These are phyloP conservation scores for Trametes sanguinea DNA, from an alignment of 768 basidiomycete genomes.

Conservation along the genomic window DNA sequence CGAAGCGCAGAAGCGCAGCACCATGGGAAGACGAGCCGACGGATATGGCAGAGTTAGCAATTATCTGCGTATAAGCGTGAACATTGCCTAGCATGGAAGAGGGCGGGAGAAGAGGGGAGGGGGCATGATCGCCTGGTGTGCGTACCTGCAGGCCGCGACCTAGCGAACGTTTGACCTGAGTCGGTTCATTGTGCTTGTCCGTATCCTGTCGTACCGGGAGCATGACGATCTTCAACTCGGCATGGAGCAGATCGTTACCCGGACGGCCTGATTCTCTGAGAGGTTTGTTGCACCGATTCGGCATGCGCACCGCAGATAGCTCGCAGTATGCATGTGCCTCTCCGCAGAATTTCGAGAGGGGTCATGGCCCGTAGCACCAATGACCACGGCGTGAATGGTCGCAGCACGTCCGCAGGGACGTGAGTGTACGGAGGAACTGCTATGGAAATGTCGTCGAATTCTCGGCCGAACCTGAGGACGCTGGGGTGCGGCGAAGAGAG, in stretches of 20 bases:
- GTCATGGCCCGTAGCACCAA: neutral
- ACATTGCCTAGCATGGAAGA: conserved; percentile 4
- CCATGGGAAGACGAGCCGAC: conserved; percentile 14
- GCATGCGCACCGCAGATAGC: no score
- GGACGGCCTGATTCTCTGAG: no score
- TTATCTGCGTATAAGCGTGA: conserved; percentile 10
- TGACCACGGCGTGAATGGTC: neutral
- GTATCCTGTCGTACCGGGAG: no score
- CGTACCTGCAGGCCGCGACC: conserved; percentile 1
- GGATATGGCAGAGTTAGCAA: conserved; percentile 4
- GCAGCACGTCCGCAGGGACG: neutral
- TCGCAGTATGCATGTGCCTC: neutral
- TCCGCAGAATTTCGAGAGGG: neutral
- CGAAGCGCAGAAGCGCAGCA: conserved; percentile 4
- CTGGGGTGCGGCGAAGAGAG: conserved; percentile 8
- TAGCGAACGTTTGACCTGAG: neutral
- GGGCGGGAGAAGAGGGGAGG: neutral
- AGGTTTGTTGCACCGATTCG: no score
- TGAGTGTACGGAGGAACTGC: conserved; percentile 13
- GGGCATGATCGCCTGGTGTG: neutral
- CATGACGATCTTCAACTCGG: no score
- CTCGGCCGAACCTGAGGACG: conserved; percentile 15
- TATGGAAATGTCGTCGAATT: conserved; percentile 23
- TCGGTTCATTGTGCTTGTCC: no score
- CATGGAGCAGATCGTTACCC: no score